These are phyloP conservation scores for Krasilnikovozyma curviuscula DNA, from an alignment of 768 basidiomycete species.

Conservation along the genomic window DNA sequence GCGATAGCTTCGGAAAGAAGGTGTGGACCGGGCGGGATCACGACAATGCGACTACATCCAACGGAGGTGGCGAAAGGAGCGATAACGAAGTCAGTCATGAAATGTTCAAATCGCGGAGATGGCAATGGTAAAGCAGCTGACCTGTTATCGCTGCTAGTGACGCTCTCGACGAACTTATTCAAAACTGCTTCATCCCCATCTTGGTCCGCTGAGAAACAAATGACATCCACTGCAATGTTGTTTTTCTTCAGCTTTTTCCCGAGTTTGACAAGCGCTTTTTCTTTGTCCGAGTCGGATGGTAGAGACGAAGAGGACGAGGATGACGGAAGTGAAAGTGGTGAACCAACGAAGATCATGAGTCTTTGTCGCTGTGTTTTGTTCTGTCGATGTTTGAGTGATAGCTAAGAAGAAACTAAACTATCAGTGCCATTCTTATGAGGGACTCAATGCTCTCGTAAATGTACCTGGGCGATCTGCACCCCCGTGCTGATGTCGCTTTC, in stretches of 20 bases:
- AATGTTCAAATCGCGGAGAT: not conserved
- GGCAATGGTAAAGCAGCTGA: slow-evolving; percentile 28
- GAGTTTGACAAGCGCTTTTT: slow-evolving; percentile 61
- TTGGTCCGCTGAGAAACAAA: slow-evolving; percentile 59
- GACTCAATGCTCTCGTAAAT: not conserved
- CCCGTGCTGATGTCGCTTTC: slow-evolving; percentile 71
- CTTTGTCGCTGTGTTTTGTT: slow-evolving; percentile 97
- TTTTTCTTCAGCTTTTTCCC: slow-evolving; percentile 99
- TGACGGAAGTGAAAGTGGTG: slow-evolving; percentile 38
- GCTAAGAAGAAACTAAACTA: slow-evolving; percentile 24
- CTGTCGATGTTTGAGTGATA: slow-evolving; percentile 90
- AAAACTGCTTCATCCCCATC: slow-evolving; percentile 43
- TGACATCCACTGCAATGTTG: slow-evolving; percentile 83
- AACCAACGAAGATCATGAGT: slow-evolving; percentile 82
- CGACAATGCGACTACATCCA: slow-evolving; percentile 49
- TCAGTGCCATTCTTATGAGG: too few relatives aligned
- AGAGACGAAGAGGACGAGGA: not conserved
- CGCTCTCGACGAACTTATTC: slow-evolving; percentile 62
- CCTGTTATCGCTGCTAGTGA: slow-evolving; percentile 65
- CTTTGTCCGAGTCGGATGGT: slow-evolving; percentile 38
- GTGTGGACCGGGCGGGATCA: slow-evolving; percentile 50
- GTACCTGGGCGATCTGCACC: slow-evolving; percentile 64
- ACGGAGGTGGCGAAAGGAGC: not conserved
- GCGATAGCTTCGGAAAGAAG: slow-evolving; percentile 65
- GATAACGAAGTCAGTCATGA: not conserved